Base-by-base conservation (phyloP, 23 red algal species). In the Chondrus crispus region DNA sequence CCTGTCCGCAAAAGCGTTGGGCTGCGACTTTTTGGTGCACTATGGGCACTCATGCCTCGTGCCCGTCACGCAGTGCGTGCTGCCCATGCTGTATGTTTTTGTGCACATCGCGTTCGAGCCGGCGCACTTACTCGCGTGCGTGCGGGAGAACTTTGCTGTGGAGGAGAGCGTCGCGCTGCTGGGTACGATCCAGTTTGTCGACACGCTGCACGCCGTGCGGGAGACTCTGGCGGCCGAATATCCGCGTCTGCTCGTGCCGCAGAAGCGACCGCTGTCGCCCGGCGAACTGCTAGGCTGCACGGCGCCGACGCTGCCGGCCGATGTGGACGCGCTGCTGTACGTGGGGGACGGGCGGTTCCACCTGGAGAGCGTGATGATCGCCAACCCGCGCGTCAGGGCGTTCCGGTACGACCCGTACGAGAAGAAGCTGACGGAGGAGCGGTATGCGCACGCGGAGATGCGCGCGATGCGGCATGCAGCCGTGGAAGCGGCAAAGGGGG, bases 231-330 rank as follows among this genome's bases (percentile, higher is more conserved):
- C 41, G 14, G 84, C 46, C 1, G 38, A 82, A 28, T 95, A 76
- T 62, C 19, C 40, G 24, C 5, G 43, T 10, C 53, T 95, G n/a
- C 11, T 40, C 64, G 81, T 95, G 42, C 97, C 97, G 24, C 94
- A 99, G 87, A 68, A 70, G 5, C 80, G 83, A 39, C 97, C 97
- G 4, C 81, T 99, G 81, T 99, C 97, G 53, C 97, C 93, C 11
- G 97, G 94, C n/a, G 97, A 99, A 60, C 69, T 99, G 18, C 93
- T 99, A 16, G 97, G 97, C 41, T 99, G 97, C 84, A 99, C 97
- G 26, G 85, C 93, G 20, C 97, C 97, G 18, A 62, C 46, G 19
- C 49, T 99, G 42, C 71, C 51, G 20, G 68, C 68, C 2, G 74
- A 72, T 50, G 91, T 75, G 6, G 69, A 81, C 42, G 93, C 80